Percentiles rank a stretch among this genome's conserved stretches.
Evolutionary conservation across 2,329 filamentous ascomycete genomes (phyloP).

Genomic region (Apiospora marii): DNA sequence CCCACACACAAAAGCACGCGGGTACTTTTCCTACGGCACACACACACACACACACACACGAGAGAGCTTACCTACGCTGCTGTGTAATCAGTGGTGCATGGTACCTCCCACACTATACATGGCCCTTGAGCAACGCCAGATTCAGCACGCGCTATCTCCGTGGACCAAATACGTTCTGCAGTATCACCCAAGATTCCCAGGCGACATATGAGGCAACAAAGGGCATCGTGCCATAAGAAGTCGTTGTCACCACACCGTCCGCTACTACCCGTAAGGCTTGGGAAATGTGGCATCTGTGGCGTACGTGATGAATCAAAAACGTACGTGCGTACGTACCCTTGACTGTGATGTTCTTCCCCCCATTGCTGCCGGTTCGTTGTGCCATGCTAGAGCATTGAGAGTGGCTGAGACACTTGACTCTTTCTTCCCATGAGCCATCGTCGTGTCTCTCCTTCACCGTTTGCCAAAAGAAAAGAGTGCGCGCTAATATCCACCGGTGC

Average conservation of each 20-base stretch:
- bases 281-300: constrained; percentile 1
- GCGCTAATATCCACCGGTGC: constrained; percentile 14
- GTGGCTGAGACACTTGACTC: constrained; percentile 17
- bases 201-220: neutral
- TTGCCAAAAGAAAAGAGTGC: constrained; percentile 16
- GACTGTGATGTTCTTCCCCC: neutral
- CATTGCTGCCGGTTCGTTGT: constrained; percentile 11
- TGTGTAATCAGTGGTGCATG: constrained; percentile 17
- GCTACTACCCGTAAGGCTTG: constrained; percentile 15
- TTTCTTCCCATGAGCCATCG: constrained; percentile 2
- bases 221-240: constrained; percentile 13
- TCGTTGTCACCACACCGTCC: constrained; percentile 18
- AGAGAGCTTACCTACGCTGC: neutral
- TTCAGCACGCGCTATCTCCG: constrained; percentile 26
- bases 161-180: constrained; percentile 29
- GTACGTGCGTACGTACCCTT: neutral
- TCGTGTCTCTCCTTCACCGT: constrained; percentile 24
- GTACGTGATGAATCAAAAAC: constrained; percentile 4
- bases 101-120: constrained; percentile 9
- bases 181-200: constrained; percentile 22
- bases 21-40: constrained; percentile 4
- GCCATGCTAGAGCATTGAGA: neutral
- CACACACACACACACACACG: neutral
- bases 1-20: neutral
- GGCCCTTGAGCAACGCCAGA: constrained; percentile 11